Base-by-base conservation (phyloP, 169 alveolate genomes). In the Plasmodium gaboni region DNA sequence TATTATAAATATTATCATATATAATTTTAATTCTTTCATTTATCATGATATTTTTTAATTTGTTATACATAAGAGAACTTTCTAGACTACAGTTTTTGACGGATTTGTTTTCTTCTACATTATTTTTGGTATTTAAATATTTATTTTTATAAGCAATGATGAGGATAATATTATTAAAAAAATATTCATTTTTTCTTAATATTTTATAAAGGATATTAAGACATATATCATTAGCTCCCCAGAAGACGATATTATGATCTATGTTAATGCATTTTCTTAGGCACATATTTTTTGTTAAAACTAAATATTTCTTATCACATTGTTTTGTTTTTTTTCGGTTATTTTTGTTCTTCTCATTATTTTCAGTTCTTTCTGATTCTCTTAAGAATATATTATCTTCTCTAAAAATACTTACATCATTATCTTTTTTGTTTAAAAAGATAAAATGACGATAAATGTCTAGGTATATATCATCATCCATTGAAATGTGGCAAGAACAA, bases 191-290 rank as follows among this genome's bases (percentile, higher is more conserved):
- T 9, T 78, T 78, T 48, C 17, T 17, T n/a, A 78, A 26, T 9
- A 78, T 13, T 65, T 48, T 78, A 57, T 78, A 65, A 19, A 78
- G 26, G 42, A 42, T 44, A 65, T 28, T 46, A 12, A 78, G 59
- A 7, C 76, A 78, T n/a, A 78, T n/a, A 60, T 78, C 89, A 19
- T 78, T 78, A 12, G 67, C 0, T 8, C 89, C 89, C 89, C 89
- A 78, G 9, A 78, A 65, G 2, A 78, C 89, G 1, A 78, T 26
- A 59, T 78, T 78, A 65, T 78, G 63, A 28, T 78, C 89, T 3
- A 78, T 64, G 42, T 78, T 63, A 2, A 69, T 19, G 53, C 50
- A 64, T 51, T 65, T 78, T 42, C 46, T 64, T 0, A 42, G 22
- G 1, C 89, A 78, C 89, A 78, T 78, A 28, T 78, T 76, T 26